phyloP scores from a whole-genome alignment of 345 rosid genomes.

The Anacardium occidentale region DNA sequence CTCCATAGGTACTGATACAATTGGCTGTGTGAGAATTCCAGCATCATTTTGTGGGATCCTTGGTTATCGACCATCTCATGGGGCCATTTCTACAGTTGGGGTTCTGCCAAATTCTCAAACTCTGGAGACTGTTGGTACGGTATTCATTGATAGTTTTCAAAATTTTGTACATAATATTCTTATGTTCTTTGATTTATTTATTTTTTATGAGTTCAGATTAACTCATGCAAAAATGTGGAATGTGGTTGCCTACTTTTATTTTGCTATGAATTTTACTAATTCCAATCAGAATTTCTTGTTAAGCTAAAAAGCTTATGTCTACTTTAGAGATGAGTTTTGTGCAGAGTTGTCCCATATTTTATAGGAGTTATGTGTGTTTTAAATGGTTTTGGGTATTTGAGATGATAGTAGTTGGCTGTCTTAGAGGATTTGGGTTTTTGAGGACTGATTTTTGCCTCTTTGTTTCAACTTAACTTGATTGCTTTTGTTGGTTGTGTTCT shows the following conservation, averaged over 20 bases:
- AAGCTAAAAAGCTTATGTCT: not conserved
- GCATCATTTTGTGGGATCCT: slow-evolving; percentile 91
- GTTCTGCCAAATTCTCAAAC: slow-evolving; percentile 82
- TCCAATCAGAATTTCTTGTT: not conserved
- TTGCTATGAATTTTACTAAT: not conserved
- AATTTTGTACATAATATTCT: not conserved
- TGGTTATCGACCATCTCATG: slow-evolving; percentile 90
- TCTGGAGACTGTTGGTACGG: slow-evolving; percentile 78
- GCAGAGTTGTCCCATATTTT: not conserved
- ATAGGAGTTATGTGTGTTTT: not conserved
- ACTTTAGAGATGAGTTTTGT: not conserved
- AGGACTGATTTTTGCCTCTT: slow-evolving; percentile 10
- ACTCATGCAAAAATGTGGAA: not conserved
- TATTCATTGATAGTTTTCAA: slow-evolving; percentile 9
- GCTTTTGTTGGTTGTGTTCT: slow-evolving; percentile 2
- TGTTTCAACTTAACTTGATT: slow-evolving; percentile 11
- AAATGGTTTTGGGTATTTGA: not conserved
- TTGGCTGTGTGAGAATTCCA: slow-evolving; percentile 73
- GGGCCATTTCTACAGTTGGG: slow-evolving; percentile 69
- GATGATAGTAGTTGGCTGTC: not conserved
- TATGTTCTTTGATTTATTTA: not conserved
- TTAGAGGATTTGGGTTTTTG: slow-evolving; percentile 10
- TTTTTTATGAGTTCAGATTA: not conserved
- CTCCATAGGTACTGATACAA: slow-evolving; percentile 72
- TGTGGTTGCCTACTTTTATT: not conserved